A percentile compares a stretch with the other conserved stretches of the same genome.
Conservation (phyloP, 2,329 filamentous ascomycete genomes). For the Nemania serpens region DNA sequence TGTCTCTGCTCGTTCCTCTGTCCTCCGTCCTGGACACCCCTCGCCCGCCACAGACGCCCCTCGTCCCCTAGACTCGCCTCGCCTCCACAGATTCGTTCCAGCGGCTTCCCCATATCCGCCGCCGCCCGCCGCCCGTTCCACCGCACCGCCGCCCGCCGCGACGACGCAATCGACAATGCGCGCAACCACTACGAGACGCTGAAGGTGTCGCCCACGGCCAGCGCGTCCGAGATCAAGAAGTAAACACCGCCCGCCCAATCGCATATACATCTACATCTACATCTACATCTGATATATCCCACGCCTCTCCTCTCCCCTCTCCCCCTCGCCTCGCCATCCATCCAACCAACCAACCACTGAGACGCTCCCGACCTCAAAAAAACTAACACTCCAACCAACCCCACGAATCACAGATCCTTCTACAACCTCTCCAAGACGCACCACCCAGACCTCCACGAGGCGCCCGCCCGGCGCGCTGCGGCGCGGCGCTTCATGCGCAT, state of each 20-base stretch:
- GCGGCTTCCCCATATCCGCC: too few species aligned
- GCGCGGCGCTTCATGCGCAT: slow-evolving; percentile 79
- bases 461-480: slow-evolving; percentile 55
- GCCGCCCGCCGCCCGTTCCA: slow-evolving; percentile 47
- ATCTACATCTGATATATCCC: too few species aligned
- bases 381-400: background rate
- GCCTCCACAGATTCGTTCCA: background rate
- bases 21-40: too few species aligned
- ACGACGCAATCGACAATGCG: slow-evolving; percentile 43
- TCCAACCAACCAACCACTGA: too few species aligned
- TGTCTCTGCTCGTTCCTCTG: slow-evolving; percentile 14
- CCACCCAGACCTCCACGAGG: slow-evolving; percentile 88
- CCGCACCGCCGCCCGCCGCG: slow-evolving; percentile 44
- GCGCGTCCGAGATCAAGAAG: slow-evolving; percentile 83
- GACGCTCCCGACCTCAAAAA: background rate
- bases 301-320: too few species aligned
- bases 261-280: too few species aligned
- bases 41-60: too few species aligned
- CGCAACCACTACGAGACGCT: slow-evolving; percentile 83
- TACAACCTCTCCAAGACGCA: slow-evolving; percentile 88
- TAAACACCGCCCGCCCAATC: slow-evolving; percentile 39
- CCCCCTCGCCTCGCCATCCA: background rate
- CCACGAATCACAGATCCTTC: slow-evolving; percentile 63
- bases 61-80: too few species aligned
- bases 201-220: slow-evolving; percentile 70